Percentiles rank a stretch among this genome's conserved stretches.
Evolutionary conservation across 495 filamentous ascomycete genomes (phyloP).

Genomic region (Penicillium manginii): DNA sequence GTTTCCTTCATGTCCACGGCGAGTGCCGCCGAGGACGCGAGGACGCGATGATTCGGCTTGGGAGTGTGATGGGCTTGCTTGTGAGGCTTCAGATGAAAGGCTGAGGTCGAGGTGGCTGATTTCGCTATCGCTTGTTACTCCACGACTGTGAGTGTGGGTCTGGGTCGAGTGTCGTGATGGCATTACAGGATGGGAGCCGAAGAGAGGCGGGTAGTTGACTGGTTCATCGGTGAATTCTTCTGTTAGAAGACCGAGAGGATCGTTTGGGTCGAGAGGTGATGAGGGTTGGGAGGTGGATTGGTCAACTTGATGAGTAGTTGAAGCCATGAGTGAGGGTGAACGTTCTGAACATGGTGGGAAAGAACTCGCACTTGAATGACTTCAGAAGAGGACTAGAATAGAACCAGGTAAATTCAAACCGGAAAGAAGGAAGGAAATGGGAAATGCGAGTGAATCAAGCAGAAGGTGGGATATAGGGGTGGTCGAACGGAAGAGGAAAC

Average conservation of each 20-base stretch:
- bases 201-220: not conserved
- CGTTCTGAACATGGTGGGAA: not conserved
- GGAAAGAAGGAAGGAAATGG: not conserved
- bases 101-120: slow-evolving; percentile 36
- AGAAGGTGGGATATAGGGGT: not conserved
- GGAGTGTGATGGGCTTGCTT: not conserved
- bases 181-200: not conserved
- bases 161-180: not conserved
- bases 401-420: not conserved
- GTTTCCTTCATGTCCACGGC: not conserved
- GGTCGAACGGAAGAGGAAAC: not conserved
- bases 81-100: not conserved
- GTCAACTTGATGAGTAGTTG: not conserved
- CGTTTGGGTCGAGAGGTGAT: not conserved
- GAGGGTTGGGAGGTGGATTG: not conserved
- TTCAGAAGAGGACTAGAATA: no score
- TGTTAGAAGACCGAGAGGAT: slow-evolving; percentile 1
- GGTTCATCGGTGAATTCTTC: not conserved
- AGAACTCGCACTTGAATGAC: no score
- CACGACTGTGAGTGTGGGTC: not conserved
- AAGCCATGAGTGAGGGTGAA: not conserved
- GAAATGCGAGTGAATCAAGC: not conserved
- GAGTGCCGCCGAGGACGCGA: not conserved
- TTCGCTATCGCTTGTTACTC: slow-evolving; percentile 25
- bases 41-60: not conserved